These are phyloP conservation scores for Ceratocystis papillata DNA, from an alignment of 2,329 filamentous ascomycete species.

Conservation along the genomic window DNA sequence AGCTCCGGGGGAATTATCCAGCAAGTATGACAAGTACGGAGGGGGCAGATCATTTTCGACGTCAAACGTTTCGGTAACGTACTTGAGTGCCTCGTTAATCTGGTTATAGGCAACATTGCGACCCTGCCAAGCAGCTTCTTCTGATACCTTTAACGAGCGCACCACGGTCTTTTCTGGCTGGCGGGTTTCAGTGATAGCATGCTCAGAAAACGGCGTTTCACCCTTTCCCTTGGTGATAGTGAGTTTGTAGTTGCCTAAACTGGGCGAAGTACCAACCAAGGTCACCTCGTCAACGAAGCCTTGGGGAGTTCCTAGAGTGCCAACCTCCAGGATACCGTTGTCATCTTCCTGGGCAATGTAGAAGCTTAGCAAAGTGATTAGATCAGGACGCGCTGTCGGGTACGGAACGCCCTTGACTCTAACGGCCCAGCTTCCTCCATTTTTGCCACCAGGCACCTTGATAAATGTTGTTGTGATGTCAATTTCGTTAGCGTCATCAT, in stretches of 20 bases:
- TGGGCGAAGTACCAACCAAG: constrained; percentile 56
- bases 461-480: constrained; percentile 90
- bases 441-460: constrained; percentile 73
- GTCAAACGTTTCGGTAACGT: constrained; percentile 40
- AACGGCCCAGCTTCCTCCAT: constrained; percentile 87
- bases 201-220: constrained; percentile 50
- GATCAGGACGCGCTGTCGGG: constrained; percentile 52
- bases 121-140: constrained; percentile 69
- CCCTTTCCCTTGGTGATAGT: constrained; percentile 61
- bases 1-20: constrained; percentile 54
- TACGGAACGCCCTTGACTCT: constrained; percentile 73
- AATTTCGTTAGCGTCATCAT: constrained; percentile 76
- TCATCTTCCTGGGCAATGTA: constrained; percentile 80
- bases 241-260: constrained; percentile 70
- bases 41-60: constrained; percentile 63
- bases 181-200: constrained; percentile 56
- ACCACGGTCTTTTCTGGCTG: constrained; percentile 68
- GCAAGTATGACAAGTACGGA: constrained; percentile 73
- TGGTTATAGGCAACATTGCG: constrained; percentile 53
- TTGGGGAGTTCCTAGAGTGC: constrained; percentile 34
- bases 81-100: constrained; percentile 41
- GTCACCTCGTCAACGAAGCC: constrained; percentile 52
- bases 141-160: constrained; percentile 54
- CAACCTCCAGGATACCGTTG: constrained; percentile 51
- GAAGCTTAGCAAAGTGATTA: constrained; percentile 70